phyloP scores from a whole-genome alignment of 805 yeast genomes.

The Metschnikowia vanudenii region DNA sequence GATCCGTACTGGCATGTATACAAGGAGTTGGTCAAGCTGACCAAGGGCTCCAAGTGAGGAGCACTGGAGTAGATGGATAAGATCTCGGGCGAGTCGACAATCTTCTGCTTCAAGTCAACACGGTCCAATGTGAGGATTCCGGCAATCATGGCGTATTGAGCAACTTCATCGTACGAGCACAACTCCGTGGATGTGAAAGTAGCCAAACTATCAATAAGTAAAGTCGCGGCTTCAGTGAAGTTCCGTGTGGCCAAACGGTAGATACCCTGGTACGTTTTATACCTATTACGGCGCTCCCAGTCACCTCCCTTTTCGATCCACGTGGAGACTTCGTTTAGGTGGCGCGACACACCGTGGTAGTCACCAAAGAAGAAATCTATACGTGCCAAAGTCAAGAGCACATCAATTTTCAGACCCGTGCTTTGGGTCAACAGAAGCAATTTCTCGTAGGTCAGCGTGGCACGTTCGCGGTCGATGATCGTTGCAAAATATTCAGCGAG shows the following conservation, averaged over 20 bases:
- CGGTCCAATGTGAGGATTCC: conserved; percentile 83
- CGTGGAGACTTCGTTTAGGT: conserved; percentile 67
- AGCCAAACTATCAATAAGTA: conserved; percentile 86
- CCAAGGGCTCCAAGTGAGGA: conserved; percentile 72
- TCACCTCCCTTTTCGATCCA: conserved; percentile 97
- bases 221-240: conserved; percentile 78
- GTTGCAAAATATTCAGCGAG: conserved; percentile 86
- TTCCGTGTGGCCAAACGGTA: conserved; percentile 81
- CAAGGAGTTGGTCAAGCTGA: conserved; percentile 78
- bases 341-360: conserved; percentile 62
- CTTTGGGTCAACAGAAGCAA: conserved; percentile 80
- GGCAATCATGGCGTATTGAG: conserved; percentile 82
- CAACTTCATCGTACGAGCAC: conserved; percentile 85
- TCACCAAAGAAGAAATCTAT: conserved; percentile 89
- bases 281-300: conserved; percentile 97
- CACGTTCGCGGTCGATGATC: conserved; percentile 78
- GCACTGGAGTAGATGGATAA: conserved; percentile 74
- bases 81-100: conserved; percentile 93
- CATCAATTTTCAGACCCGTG: conserved; percentile 87
- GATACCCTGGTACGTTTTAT: conserved; percentile 87
- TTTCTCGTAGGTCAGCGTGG: conserved; percentile 62
- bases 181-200: conserved; percentile 94
- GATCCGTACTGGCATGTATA: conserved; percentile 85
- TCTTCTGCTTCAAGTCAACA: conserved; percentile 75
- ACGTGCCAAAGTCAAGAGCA: conserved; percentile 75